These are phyloP conservation scores for Nymphaea thermarum DNA, from an alignment of 164 flowering plant species.

Conservation along the genomic window DNA sequence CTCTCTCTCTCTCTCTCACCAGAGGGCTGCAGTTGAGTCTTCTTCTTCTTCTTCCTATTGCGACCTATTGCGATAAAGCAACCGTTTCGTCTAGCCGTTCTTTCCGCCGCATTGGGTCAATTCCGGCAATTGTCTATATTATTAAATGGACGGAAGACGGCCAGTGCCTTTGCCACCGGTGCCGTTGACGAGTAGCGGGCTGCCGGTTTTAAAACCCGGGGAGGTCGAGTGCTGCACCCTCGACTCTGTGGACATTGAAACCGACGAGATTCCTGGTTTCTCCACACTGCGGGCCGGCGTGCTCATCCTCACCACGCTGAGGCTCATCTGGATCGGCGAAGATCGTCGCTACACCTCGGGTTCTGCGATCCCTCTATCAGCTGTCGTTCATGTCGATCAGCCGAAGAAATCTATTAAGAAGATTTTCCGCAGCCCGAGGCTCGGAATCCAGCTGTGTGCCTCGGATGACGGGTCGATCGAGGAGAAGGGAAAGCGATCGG, in stretches of 20 bases:
- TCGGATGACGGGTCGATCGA: conserved; percentile 15
- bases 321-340: conserved; percentile 56
- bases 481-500: conserved; percentile 24
- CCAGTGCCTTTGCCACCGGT: conserved; percentile 26
- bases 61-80: too few relatives aligned
- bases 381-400: conserved; percentile 48
- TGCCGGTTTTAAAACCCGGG: conserved; percentile 48
- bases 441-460: conserved; percentile 50
- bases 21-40: too few relatives aligned
- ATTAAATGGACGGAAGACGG: conserved; percentile 44
- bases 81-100: too few relatives aligned
- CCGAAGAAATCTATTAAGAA: conserved; percentile 58
- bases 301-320: conserved; percentile 72
- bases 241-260: conserved; percentile 56
- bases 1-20: too few relatives aligned
- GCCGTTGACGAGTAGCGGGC: conserved; percentile 54
- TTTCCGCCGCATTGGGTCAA: too few relatives aligned
- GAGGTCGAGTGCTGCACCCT: conserved; percentile 66
- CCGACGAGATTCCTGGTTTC: conserved; percentile 34
- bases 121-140: too few relatives aligned
- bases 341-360: conserved; percentile 5
- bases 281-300: conserved; percentile 50
- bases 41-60: too few relatives aligned
- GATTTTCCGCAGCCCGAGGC: conserved; percentile 70
- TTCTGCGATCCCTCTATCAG: conserved; percentile 38